These are phyloP conservation scores for Lasiosphaeria ovina DNA, from an alignment of 495 filamentous ascomycete genomes.

Conservation along the genomic window DNA sequence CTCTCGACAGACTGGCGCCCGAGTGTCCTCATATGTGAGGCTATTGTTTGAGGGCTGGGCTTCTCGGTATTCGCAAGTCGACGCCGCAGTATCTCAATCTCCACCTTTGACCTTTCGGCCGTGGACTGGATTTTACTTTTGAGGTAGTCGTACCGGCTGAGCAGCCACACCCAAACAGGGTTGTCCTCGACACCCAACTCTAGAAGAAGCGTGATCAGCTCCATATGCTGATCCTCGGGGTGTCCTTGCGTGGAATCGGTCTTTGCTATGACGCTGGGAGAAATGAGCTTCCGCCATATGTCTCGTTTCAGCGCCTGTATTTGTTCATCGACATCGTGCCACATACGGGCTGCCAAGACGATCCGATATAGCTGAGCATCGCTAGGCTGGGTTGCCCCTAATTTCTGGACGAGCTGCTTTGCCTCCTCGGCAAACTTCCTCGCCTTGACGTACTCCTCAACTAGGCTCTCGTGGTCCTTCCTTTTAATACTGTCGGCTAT, in stretches of 20 bases:
- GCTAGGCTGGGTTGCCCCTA: constrained; percentile 46
- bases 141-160: constrained; percentile 82
- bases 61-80: constrained; percentile 71
- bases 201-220: constrained; percentile 79
- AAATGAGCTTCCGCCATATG: constrained; percentile 75
- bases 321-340: constrained; percentile 83
- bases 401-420: constrained; percentile 57
- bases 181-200: constrained; percentile 94
- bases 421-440: constrained; percentile 72
- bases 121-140: constrained; percentile 76
- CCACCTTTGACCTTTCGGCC: constrained; percentile 78
- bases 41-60: constrained; percentile 64
- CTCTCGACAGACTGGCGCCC: constrained; percentile 58
- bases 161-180: constrained; percentile 91
- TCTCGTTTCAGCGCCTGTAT: constrained; percentile 84
- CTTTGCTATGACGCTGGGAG: constrained; percentile 48
- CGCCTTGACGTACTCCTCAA: constrained; percentile 81
- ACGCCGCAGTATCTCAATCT: constrained; percentile 86
- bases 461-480: constrained; percentile 80
- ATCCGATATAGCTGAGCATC: constrained; percentile 82
- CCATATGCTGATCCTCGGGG: constrained; percentile 79
- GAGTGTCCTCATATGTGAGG: constrained; percentile 69
- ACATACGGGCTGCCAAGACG: constrained; percentile 88
- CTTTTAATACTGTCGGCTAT: constrained; percentile 83
- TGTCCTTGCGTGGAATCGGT: constrained; percentile 41